Conservation (phyloP, 768 basidiomycete species). For the Phanerochaete carnosa region DNA sequence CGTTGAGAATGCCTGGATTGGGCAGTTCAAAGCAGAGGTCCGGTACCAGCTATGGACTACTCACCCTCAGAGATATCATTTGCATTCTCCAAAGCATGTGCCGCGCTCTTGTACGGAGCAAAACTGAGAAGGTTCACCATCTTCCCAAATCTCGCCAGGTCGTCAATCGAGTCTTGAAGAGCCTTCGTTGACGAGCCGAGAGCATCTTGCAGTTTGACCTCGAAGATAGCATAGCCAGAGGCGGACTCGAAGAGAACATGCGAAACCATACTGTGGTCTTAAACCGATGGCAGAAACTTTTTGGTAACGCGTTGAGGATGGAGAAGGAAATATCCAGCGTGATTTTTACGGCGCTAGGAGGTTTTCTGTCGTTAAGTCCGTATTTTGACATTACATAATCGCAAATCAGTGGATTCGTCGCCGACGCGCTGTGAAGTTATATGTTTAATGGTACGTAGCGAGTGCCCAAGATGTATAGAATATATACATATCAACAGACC, state of each 20-base stretch:
- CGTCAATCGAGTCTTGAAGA: slow-evolving; percentile 83
- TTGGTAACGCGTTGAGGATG: background rate
- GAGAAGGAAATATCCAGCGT: background rate
- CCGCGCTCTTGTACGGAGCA: slow-evolving; percentile 90
- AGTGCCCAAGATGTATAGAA: too few species aligned
- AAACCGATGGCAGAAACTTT: slow-evolving; percentile 1
- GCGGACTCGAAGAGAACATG: slow-evolving; percentile 93
- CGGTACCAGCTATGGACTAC: slow-evolving; percentile 22
- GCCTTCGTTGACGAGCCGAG: slow-evolving; percentile 76
- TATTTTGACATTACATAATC: background rate
- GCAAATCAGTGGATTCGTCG: too few species aligned
- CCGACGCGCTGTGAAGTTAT: too few species aligned
- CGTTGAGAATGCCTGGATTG: slow-evolving; percentile 73
- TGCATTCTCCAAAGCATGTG: slow-evolving; percentile 90
- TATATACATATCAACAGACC: too few species aligned
- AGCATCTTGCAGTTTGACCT: slow-evolving; percentile 82
- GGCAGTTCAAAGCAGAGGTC: background rate
- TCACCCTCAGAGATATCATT: slow-evolving; percentile 95
- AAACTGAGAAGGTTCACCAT: slow-evolving; percentile 91
- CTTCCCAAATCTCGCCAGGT: slow-evolving; percentile 85
- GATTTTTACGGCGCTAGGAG: background rate
- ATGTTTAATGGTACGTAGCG: too few species aligned
- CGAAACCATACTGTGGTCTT: slow-evolving; percentile 50
- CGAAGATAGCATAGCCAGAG: slow-evolving; percentile 91
- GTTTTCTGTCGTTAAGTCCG: background rate